Base-by-base conservation (phyloP, 768 basidiomycete genomes). In the Boletus reticuloceps region DNA sequence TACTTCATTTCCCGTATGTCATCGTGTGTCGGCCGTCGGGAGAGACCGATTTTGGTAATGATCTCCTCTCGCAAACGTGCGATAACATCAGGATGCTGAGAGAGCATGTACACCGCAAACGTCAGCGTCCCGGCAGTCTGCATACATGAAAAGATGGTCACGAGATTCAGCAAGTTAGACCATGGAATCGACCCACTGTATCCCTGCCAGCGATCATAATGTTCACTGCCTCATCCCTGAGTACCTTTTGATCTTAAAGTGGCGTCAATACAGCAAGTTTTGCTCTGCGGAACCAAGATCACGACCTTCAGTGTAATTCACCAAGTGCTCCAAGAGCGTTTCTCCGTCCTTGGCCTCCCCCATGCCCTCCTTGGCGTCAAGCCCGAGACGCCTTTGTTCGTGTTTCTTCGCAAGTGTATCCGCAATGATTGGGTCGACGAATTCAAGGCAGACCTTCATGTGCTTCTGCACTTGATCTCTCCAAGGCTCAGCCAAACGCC, bases 1-100 rank as follows among this genome's bases (percentile, higher is more conserved):
- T 80, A 86, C 64, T 82, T 85, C 81, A 86, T 82, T 5, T 82
- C 81, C 29, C 74, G 73, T 59, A 87, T 78, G 57, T 84, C 80
- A 42, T 82, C 79, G 48, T 78, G 79, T 2, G 77, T 77, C 4
- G 84, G 86, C 12, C 76, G 72, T 1, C 74, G 72, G 1, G 70
- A 72, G 1, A 70, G 64, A 1, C 86, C 84, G 9, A 87, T 75
- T 38, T 77, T 77, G 32, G 66, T 63, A 5, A 83, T 64, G 45
- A 88, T 77, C 68, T 88, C 86, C 50, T 81, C 72, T 2, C 82
- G 78, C 20, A 87, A 74, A 10, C 80, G 78, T 1, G 58, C 32
- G 17, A 75, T 65, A 45, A 84, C 74, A 1, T 73, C 61, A 0
- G 82, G 80, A 59, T 87, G 73, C 58, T 75, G 77, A 22, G 85